Base-by-base conservation (phyloP, 352 stramenopile species). In the Phytopythium litorale region DNA sequence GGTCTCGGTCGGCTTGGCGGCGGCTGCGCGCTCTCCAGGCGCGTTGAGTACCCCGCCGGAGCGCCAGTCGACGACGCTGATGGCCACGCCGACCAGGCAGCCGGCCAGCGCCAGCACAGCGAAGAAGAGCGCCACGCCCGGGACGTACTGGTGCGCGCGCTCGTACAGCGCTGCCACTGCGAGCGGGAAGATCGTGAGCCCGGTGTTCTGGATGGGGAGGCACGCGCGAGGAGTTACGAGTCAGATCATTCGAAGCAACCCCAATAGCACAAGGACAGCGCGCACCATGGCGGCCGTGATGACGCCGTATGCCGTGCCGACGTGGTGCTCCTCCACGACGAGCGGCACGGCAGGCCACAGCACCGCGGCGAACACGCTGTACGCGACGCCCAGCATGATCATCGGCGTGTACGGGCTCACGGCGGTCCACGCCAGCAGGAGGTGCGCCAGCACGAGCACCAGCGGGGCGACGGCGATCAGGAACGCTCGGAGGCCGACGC, bases 301-400 rank as follows among this genome's bases (percentile, higher is more conserved):
- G 13, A 95, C 79, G 23, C 94, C 94, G 70, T 97, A 98, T 3
- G 92, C 94, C 43, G 88, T 97, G 45, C 93, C 94, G n/a, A 94
- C 84, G 43, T 91, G 87, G 60, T 92, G 82, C 50, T 85, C 72
- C 46, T 96, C 76, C 12, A 98, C 92, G 49, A 97, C 83, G 45
- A 97, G 83, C 71, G 90, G 87, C 28, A 98, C 87, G 0, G 88
- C 96, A 7, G 94, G 94, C 94, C 93, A 98, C 25, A 98, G 56
- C 16, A 93, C 91, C 9, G 94, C 87, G 3, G 92, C 92, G 72
- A 97, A 98, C 18, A 97, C 80, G 42, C 88, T 95, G 68, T 98
- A 98, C 9, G 89, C 89, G 13, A 98, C 70, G 19, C 94, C 93
- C 74, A 98, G 89, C 19, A 95, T 67, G n/a, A 98, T 72, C 57